phyloP scores from a whole-genome alignment of 2,329 filamentous ascomycete species.

The Alternaria conjuncta region DNA sequence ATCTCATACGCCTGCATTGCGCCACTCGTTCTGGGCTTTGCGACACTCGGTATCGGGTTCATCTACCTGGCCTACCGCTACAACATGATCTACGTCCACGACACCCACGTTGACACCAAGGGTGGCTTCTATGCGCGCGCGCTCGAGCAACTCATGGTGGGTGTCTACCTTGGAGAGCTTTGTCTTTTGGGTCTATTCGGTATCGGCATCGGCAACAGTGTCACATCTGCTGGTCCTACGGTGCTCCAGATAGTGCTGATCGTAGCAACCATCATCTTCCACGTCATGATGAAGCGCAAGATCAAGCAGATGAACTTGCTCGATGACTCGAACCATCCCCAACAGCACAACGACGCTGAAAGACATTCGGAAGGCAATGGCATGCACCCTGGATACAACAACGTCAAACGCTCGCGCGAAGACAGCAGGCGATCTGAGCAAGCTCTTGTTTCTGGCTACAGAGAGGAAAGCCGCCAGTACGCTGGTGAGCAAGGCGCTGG shows the following conservation, averaged over 20 bases:
- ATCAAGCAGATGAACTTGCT: conserved; percentile 39
- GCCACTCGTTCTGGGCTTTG: conserved; percentile 56
- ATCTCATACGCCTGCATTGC: conserved; percentile 58
- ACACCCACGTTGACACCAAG: conserved; percentile 55
- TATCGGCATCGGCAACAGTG: conserved; percentile 44
- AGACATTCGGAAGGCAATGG: conserved; percentile 25
- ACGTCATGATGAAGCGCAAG: conserved; percentile 43
- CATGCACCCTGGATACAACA: background rate
- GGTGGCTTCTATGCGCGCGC: conserved; percentile 55
- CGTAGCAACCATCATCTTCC: conserved; percentile 50
- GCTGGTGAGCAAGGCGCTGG: background rate
- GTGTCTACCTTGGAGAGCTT: conserved; percentile 55
- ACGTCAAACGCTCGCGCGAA: background rate
- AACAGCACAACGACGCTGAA: conserved; percentile 19
- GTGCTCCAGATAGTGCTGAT: conserved; percentile 52
- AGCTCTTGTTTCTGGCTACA: conserved; percentile 5
- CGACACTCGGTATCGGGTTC: conserved; percentile 52
- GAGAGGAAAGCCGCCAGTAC: background rate
- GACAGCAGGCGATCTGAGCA: background rate
- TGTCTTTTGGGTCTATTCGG: conserved; percentile 57
- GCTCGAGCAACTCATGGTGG: conserved; percentile 55
- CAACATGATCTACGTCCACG: conserved; percentile 58
- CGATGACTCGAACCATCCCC: conserved; percentile 35
- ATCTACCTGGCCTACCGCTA: conserved; percentile 58
- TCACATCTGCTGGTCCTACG: conserved; percentile 48